Evolutionary conservation across 2,329 filamentous ascomycete genomes (phyloP), one percentile per base, ranked within the genome.

Genomic region (Calonectria naviculata): DNA sequence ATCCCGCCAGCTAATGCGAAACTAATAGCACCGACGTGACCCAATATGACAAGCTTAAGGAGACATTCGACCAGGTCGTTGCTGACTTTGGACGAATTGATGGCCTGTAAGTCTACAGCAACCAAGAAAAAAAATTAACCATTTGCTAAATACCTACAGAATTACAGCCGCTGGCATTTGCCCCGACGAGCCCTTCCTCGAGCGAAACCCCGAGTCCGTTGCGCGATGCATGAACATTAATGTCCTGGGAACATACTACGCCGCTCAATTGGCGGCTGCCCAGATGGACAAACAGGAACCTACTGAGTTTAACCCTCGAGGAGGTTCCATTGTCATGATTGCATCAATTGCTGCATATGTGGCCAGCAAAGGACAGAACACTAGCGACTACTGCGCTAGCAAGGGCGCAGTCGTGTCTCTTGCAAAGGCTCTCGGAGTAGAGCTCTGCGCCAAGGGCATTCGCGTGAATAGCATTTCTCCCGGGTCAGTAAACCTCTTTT

Each of bases 401-500:
- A 89, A 88, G 73, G 84, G 84, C 12, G 87, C 85, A 0, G 85
- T 87, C 8, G 79, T 84, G 12, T 80, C 83, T 47, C 79, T 89
- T 52, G 87, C 86, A 9, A 85, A 84, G 41, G 73, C 73, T 17
- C 74, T 84, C 2, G 81, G 80, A 4, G 79, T 80, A 5, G 82
- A 84, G 72, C 77, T 84, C 4, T 81, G 80, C 12, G 75, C 72
- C 2, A 74, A 75, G 56, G 76, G 72, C 0, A 81, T 81, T 31
- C 74, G 80, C 2, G 79, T 81, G 12, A 83, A 83, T 63, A 77
- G 75, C 19, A 81, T 83, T 9, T 83, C 81, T 29, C 81, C 82
- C 21, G 81, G 81, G 73, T 83, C 76, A 67, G 72, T 68, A 19
- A 10, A 1, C 28, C 19, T 6, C 1, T 36, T 17, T 15, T 12